Conservation (phyloP, 1,139 yeast genomes). For the Geotrichum histeridarum region DNA sequence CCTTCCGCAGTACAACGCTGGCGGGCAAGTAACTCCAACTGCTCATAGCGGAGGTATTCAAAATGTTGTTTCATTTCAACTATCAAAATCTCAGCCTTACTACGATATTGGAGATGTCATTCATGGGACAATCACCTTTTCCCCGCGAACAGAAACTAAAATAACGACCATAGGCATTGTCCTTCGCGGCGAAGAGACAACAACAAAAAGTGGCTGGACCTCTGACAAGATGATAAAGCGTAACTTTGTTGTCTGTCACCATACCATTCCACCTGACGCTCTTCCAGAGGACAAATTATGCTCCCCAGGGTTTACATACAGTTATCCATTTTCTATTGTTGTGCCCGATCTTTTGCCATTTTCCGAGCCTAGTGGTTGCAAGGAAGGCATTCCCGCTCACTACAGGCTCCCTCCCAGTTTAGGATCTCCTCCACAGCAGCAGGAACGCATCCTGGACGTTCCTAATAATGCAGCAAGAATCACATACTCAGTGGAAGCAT, state of each 20-base stretch:
- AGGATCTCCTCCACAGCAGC: conserved; percentile 14
- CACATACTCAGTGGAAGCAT: conserved; percentile 7
- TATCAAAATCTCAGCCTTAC: background rate
- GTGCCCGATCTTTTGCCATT: conserved; percentile 16
- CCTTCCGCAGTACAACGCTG: conserved; percentile 10
- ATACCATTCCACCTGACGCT: conserved; percentile 7
- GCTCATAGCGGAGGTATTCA: background rate
- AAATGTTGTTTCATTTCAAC: conserved; percentile 1
- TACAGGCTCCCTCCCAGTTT: conserved; percentile 16
- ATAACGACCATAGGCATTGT: conserved; percentile 1
- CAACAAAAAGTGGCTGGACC: conserved; percentile 7
- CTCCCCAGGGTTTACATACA: conserved; percentile 8
- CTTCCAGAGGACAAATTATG: background rate
- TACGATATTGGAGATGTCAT: conserved; percentile 16
- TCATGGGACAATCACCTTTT: conserved; percentile 10
- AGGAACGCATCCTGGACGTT: conserved; percentile 4
- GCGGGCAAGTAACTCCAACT: conserved; percentile 2
- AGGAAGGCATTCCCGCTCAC: conserved; percentile 12
- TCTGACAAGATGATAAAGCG: conserved; percentile 8
- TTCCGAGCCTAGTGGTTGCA: conserved; percentile 8
- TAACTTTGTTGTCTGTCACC: background rate
- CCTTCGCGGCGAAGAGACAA: conserved; percentile 9
- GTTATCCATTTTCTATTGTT: conserved; percentile 10
- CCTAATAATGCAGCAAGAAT: conserved; percentile 13
- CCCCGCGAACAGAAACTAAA: conserved; percentile 7